phyloP scores from a whole-genome alignment of 164 flowering plant species.

The Tinospora cordifolia region DNA sequence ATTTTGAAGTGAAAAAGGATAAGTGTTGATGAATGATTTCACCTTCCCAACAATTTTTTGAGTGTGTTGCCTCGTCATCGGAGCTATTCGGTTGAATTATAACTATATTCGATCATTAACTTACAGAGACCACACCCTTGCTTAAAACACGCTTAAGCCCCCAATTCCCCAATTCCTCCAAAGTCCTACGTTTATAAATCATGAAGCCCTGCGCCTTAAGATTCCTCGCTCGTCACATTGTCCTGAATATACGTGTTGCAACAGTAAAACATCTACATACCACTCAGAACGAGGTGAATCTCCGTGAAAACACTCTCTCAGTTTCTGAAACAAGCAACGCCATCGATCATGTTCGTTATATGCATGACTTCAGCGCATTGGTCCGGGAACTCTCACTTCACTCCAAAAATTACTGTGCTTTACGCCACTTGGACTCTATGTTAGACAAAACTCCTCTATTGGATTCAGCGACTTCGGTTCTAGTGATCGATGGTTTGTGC shows the following conservation, averaged over 20 bases:
- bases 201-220: not conserved
- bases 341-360: conserved; percentile 13
- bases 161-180: too few species aligned
- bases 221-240: not conserved
- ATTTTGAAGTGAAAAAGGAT: too few species aligned
- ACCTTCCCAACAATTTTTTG: too few species aligned
- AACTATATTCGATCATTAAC: too few species aligned
- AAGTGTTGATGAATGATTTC: too few species aligned
- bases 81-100: too few species aligned
- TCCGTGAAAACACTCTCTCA: not conserved
- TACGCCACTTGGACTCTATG: conserved; percentile 22
- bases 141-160: too few species aligned
- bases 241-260: not conserved
- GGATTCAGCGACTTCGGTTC: conserved; percentile 25
- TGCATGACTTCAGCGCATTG: conserved; percentile 14
- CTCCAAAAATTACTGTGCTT: conserved; percentile 19
- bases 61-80: too few species aligned
- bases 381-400: conserved; percentile 18
- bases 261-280: not conserved
- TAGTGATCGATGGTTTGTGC: conserved; percentile 26
- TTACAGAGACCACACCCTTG: too few species aligned
- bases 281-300: conserved; percentile 4
- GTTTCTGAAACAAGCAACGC: not conserved
- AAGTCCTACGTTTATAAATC: not conserved
- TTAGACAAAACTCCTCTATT: conserved; percentile 17